Evolutionary conservation across 2,329 filamentous ascomycete genomes (phyloP), one percentile per base, ranked within the genome.

Genomic region (Trichophyton benhamiae): DNA sequence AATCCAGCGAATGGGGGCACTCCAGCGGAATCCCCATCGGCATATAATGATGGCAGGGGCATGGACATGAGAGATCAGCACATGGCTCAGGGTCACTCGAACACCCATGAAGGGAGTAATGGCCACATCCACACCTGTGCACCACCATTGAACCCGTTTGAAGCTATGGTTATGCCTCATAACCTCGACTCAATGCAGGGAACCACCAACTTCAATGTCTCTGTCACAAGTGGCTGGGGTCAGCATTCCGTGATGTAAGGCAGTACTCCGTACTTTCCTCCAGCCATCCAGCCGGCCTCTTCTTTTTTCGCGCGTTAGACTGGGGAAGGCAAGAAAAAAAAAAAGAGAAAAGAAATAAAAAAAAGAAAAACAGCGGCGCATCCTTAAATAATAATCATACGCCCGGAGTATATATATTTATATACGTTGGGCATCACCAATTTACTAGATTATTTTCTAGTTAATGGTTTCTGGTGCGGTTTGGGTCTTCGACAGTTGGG

Each of bases 151-250:
- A 46, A 61, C 42, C 49, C 62, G 6, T 62, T 58, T 25, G 62
- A 64, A 60, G 60, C 60, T 3, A 64, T 64, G 25, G 46, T 64
- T 60, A 62, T 64, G 57, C 57, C 60, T 36, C 60, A 60, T 30
- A 60, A 60, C 27, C 42, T 62, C 11, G 60, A 60, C 38, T 27
- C 49, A 2, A 60, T 64, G 58, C 48, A 61, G 9, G 60, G 52
- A 11, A 33, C 55, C 5, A 20, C 13, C 27, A 66, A 73, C n/a
- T 65, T 70, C 20, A 66, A 64, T 17, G 58, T 72, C 13, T 58
- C 71, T 25, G 72, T 75, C 59, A 66, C 73, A 0, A 48, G 44
- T 22, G 17, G n/a, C 17, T 75, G 62, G 62, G 60, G 61, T 15
- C 25, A 53, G 25, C 63, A 61, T 20, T 63, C 61, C 17, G 57